A percentile compares a stretch with the other conserved stretches of the same genome.
Conservation (phyloP, 1,284 basidiomycete genomes). For the Volvariella volvacea region DNA sequence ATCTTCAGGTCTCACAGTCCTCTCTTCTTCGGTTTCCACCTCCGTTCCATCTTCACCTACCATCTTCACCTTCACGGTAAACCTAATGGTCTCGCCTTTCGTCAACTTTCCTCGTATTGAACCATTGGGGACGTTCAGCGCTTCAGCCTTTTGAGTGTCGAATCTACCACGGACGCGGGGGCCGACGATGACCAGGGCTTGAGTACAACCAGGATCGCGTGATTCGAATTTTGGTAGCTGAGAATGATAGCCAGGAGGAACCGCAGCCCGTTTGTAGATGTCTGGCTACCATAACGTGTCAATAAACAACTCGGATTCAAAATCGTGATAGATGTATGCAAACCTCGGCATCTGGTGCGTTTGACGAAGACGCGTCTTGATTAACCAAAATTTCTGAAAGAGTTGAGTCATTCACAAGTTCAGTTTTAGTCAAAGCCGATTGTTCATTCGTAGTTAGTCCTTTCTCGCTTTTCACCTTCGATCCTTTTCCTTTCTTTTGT, state of each 20-base stretch:
- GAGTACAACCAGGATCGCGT: slow-evolving; percentile 18
- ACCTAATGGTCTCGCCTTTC: slow-evolving; percentile 49
- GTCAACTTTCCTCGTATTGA: slow-evolving; percentile 45
- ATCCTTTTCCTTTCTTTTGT: slow-evolving; percentile 7
- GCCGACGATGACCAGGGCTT: slow-evolving; percentile 75
- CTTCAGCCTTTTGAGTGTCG: slow-evolving; percentile 59
- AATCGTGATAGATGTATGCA: too few species aligned
- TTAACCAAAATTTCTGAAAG: too few species aligned
- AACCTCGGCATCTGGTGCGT: too few species aligned
- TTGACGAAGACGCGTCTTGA: too few species aligned
- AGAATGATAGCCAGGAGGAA: slow-evolving; percentile 27
- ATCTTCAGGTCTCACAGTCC: slow-evolving; percentile 53
- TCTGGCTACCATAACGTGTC: slow-evolving; percentile 4
- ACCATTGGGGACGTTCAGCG: slow-evolving; percentile 62
- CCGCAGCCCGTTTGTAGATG: slow-evolving; percentile 18
- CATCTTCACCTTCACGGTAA: slow-evolving; percentile 39
- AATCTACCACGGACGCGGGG: slow-evolving; percentile 85
- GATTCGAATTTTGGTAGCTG: slow-evolving; percentile 30
- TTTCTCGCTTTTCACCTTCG: slow-evolving; percentile 14
- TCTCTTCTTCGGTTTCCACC: slow-evolving; percentile 35
- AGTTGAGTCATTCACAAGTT: too few species aligned
- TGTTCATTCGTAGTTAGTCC: too few species aligned
- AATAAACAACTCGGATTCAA: too few species aligned
- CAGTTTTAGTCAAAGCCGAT: too few species aligned
- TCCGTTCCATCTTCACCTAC: slow-evolving; percentile 34